Evolutionary conservation across 2,329 filamentous ascomycete genomes (phyloP).

Genomic region (Penicillium sumatraense): DNA sequence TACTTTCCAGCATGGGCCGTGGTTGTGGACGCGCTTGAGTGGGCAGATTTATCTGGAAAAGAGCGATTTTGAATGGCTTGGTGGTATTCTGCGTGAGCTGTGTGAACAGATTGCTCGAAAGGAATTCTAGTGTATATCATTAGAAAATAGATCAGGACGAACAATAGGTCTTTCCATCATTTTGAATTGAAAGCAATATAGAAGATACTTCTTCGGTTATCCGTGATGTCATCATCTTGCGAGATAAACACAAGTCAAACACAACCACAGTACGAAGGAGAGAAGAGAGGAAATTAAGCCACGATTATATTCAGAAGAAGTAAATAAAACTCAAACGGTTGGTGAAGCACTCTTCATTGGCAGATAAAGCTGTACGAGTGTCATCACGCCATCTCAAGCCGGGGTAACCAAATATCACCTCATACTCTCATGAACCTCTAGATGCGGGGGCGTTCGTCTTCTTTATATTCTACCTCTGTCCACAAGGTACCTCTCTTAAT

Average conservation of each 20-base stretch:
- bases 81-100: slow-evolving; percentile 60
- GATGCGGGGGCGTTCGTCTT: slow-evolving; percentile 14
- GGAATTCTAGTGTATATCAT: slow-evolving; percentile 39
- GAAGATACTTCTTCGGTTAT: neutral
- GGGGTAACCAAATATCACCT: slow-evolving; percentile 14
- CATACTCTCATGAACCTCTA: slow-evolving; percentile 12
- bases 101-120: slow-evolving; percentile 57
- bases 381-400: slow-evolving; percentile 19
- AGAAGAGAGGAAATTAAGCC: neutral
- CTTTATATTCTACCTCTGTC: slow-evolving; percentile 10
- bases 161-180: neutral
- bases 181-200: neutral
- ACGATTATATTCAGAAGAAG: neutral
- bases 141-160: neutral
- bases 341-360: neutral
- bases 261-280: neutral
- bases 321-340: neutral
- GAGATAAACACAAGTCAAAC: neutral
- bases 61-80: slow-evolving; percentile 76
- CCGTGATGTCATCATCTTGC: neutral
- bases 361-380: neutral
- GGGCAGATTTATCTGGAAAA: slow-evolving; percentile 84
- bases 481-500: slow-evolving; percentile 7
- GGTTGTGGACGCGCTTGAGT: slow-evolving; percentile 74
- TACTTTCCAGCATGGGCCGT: slow-evolving; percentile 63